Evolutionary conservation across 768 basidiomycete genomes (phyloP), one percentile per base, ranked within the genome.

Genomic region (Gloeostereum incarnatum): DNA sequence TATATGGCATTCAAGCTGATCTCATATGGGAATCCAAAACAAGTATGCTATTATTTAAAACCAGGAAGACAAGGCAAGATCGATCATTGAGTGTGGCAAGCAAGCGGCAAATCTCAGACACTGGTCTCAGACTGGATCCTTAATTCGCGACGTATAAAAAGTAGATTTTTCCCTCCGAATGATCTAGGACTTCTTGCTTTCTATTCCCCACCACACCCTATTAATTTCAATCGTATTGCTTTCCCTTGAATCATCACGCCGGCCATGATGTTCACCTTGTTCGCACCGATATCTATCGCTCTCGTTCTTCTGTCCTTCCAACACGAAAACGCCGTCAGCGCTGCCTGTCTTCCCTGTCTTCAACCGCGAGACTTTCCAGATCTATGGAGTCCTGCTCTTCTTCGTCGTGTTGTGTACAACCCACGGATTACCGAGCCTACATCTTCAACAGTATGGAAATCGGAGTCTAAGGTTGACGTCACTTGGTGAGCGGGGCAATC

Each of bases 401-500:
- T 23, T n/a, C 48, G 35, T 43, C 58, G 62, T 42, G 47, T 45
- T 23, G 60, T 69, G 35, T 68, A 62, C 52, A 59, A 50, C 36
- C 70, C 71, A 21, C 53, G 48, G 32, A 68, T 75, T 50, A 62
- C 54, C 26, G 52, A 48, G 18, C 73, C 73, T 1, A 48, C 50
- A 9, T 35, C 44, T 21, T 47, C 34, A 5, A 66, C 68, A 5
- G 51, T 55, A 8, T 75, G 71, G 73, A 53, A 39, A 7, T 45
- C 48, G 24, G 65, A 65, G 5, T 51, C 55, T 27, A 47, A 43
- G 20, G 65, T 57, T 20, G 51, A 46, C 24, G 66, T 71, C 47
- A 63, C 60, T 39, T 75, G 73, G 71, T 73, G 41, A 17, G 65
- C 37, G n/a, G n/a, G n/a, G n/a, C 42, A 17, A 44, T 31, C 39